A percentile compares a stretch with the other conserved stretches of the same genome.
These are phyloP conservation scores for Colletotrichum melonis DNA, from an alignment of 2,329 filamentous ascomycete genomes.

Conservation along the genomic window DNA sequence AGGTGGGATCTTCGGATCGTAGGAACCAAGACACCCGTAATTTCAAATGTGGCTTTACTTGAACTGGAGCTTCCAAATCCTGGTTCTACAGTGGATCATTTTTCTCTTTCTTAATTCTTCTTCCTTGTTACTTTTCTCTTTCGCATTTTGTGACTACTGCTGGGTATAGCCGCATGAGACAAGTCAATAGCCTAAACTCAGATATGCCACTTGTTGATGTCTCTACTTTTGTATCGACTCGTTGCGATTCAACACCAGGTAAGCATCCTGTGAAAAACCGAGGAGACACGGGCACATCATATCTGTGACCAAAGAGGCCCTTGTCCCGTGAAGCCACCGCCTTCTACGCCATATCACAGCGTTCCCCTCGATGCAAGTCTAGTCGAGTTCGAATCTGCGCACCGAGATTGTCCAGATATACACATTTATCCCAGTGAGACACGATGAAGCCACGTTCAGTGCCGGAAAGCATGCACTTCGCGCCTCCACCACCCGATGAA, in stretches of 20 bases:
- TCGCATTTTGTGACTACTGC: neutral
- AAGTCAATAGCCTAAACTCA: too few relatives aligned
- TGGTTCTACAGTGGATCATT: neutral
- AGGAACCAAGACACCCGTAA: neutral
- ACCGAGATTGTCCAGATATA: neutral
- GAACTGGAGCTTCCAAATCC: neutral
- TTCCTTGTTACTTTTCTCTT: neutral
- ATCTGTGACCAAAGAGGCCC: neutral
- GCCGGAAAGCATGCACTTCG: constrained; percentile 69
- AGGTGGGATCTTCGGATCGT: neutral
- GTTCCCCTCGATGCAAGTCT: neutral
- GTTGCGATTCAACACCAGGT: neutral
- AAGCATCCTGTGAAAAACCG: neutral
- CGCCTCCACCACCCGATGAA: constrained; percentile 86
- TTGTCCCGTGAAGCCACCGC: neutral
- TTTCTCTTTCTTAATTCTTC: neutral
- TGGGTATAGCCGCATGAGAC: neutral
- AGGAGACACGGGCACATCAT: neutral
- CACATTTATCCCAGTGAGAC: neutral
- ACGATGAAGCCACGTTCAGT: constrained; percentile 47
- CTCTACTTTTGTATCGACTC: neutral
- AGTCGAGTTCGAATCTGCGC: neutral
- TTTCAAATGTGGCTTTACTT: neutral
- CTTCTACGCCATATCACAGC: neutral
- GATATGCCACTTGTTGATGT: too few relatives aligned